Evolutionary conservation across 805 yeast species (phyloP), one percentile per base, ranked within the genome.

Genomic region (Kodamaea nitidulidarum): DNA sequence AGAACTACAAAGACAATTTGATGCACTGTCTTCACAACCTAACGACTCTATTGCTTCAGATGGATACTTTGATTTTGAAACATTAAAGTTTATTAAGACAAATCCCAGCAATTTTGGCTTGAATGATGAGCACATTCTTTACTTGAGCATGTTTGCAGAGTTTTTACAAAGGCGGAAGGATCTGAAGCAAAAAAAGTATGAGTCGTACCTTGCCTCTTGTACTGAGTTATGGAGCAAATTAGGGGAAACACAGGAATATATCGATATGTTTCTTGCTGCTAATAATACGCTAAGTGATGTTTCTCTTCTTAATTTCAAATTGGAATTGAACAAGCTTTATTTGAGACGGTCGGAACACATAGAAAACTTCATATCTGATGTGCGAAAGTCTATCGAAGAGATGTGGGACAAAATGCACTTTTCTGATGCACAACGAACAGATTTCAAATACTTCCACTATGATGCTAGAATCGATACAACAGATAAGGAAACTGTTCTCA

Each of bases 341-440:
- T 60, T 66, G 18, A 76, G 79, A 58, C 79, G 91, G 48, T 73
- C 78, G 20, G 71, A 76, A 40, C 75, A 75, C 47, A 76, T 90
- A 15, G 81, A 84, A 37, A 76, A 76, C 15, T 81, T 90, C 43
- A 83, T 90, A 9, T 52, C 64, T 4, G 84, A 78, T 33, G 68
- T 84, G 2, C 70, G 91, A 56, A 50, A 53, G 2, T 76, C 76
- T 41, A 81, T 90, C 8, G 70, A 68, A 29, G 72, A 67, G 3
- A 61, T 76, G 8, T 88, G 95, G 90, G 65, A 71, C 25, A 58
- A 67, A 7, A 59, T 90, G 48, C 79, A 73, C 56, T 82, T 73
- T 45, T 70, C 83, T 1, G 71, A 68, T 1, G 70, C 64, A 1
- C 79, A 81, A 36, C 70, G 75, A 46, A 44, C 43, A 1, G 54